Evolutionary conservation across 2,329 filamentous ascomycete species (phyloP).

Genomic region (Penicillium sp.): DNA sequence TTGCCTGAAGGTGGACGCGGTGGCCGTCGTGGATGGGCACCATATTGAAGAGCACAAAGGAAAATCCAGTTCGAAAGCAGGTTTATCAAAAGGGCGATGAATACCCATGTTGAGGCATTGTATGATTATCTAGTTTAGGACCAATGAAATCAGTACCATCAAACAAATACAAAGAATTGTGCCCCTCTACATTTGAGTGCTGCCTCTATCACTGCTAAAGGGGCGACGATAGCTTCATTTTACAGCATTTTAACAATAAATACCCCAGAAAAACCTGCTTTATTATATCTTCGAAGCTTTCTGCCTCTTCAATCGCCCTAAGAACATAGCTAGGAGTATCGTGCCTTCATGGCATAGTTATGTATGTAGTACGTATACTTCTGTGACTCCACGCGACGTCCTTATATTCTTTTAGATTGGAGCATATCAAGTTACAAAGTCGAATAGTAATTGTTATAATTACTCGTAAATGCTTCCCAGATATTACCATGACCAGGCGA

Average conservation of each 20-base stretch:
- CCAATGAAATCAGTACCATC: conserved; percentile 1
- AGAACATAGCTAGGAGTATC: background rate
- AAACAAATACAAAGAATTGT: background rate
- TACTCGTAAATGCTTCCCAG: background rate
- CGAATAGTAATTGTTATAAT: background rate
- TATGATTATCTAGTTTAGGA: conserved; percentile 13
- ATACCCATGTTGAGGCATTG: conserved; percentile 12
- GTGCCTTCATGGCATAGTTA: background rate
- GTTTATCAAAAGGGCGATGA: background rate
- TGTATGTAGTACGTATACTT: background rate
- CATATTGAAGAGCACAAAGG: conserved; percentile 28
- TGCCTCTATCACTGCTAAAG: background rate
- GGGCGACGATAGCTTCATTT: background rate
- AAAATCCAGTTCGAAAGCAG: background rate
- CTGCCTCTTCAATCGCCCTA: background rate
- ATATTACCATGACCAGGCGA: background rate
- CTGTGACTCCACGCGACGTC: background rate
- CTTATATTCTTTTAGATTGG: background rate
- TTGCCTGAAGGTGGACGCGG: conserved; percentile 39
- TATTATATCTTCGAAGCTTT: background rate
- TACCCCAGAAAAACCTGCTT: background rate
- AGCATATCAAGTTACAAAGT: background rate
- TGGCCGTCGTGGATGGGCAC: conserved; percentile 44
- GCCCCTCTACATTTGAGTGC: background rate
- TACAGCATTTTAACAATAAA: background rate